Base-by-base conservation (phyloP, 352 stramenopile genomes). In the Albugo candida region DNA sequence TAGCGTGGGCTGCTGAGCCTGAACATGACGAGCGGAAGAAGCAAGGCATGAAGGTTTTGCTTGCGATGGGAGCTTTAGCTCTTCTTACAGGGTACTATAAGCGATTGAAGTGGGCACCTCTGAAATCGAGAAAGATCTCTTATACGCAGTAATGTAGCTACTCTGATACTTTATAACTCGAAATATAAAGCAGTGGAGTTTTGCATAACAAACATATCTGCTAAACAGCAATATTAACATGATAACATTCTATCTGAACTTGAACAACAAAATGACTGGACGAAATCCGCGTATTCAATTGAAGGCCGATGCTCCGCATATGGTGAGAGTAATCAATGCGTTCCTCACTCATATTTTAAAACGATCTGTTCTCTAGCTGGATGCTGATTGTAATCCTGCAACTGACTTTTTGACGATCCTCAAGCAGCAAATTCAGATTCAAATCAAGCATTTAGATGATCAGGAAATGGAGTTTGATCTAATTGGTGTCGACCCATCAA, bases 11-110 rank as follows among this genome's bases (percentile, higher is more conserved):
- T 18, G 69, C 94, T 34, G 95, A 99, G 67, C 94, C 95, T 31
- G 93, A 99, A 67, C 91, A 96, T 61, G 94, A 99, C 55, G 76
- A 93, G 53, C 81, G 95, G 59, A 99, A 99, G 86, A 96, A 96
- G 74, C 75, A 86, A 61, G 95, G 93, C 48, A 86, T 97, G 60
- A 91, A 97, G 67, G 91, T 84, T 50, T 72, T 96, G 56, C 59
- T 92, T n/a, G 88, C 85, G 16, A 58, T 99, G 52, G 63, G 76
- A 51, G 79, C 94, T 44, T 77, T 94, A 54, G 73, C 89, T 47
- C 48, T 88, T 51, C 67, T 97, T 53, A 96, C 87, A 41, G 94
- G 93, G 46, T 98, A 96, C 67, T 98, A 98, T 76, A 99, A 99
- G 84, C 79, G 95, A 57, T 87, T 97, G 63, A 94, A 95, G 70